Conservation (phyloP, 2,329 filamentous ascomycete species). For the Fusarium sp. region DNA sequence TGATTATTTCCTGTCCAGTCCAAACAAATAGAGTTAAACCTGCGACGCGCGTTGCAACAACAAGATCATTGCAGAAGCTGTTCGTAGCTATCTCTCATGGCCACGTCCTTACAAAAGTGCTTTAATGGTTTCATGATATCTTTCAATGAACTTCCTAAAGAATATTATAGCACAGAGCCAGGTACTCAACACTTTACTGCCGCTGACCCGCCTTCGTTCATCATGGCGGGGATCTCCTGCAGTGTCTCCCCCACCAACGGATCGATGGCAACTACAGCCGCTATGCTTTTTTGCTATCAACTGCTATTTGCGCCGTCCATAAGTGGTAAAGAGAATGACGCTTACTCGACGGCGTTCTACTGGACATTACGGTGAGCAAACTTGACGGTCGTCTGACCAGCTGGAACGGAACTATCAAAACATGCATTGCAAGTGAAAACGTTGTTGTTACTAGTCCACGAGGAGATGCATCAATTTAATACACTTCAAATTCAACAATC, state of each 20-base stretch:
- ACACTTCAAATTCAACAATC: neutral
- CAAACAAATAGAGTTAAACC: conserved; percentile 2
- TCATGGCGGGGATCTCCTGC: conserved; percentile 42
- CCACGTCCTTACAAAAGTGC: conserved; percentile 2
- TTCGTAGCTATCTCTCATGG: neutral
- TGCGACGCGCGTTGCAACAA: conserved; percentile 25
- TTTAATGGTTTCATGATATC: neutral
- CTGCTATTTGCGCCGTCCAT: conserved; percentile 36
- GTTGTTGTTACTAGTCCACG: conserved; percentile 2
- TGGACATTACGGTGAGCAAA: conserved; percentile 38
- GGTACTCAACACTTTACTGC: conserved; percentile 22
- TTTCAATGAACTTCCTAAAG: neutral
- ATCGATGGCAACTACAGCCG: conserved; percentile 26
- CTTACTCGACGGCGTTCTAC: conserved; percentile 48
- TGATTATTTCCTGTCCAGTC: conserved; percentile 4
- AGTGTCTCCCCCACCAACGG: conserved; percentile 45
- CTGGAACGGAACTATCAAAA: conserved; percentile 25
- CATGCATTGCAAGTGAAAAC: conserved; percentile 30
- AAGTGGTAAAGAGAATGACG: conserved; percentile 46
- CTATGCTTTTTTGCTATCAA: conserved; percentile 22
- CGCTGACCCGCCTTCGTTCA: conserved; percentile 29
- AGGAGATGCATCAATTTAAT: neutral
- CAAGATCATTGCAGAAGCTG: conserved; percentile 10
- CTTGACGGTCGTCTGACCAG: conserved; percentile 38
- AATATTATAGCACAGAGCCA: neutral